A percentile compares a stretch with the other conserved stretches of the same genome.
Evolutionary conservation across 2,329 filamentous ascomycete genomes (phyloP).

Genomic region (Torrubiellomyces zombiae): DNA sequence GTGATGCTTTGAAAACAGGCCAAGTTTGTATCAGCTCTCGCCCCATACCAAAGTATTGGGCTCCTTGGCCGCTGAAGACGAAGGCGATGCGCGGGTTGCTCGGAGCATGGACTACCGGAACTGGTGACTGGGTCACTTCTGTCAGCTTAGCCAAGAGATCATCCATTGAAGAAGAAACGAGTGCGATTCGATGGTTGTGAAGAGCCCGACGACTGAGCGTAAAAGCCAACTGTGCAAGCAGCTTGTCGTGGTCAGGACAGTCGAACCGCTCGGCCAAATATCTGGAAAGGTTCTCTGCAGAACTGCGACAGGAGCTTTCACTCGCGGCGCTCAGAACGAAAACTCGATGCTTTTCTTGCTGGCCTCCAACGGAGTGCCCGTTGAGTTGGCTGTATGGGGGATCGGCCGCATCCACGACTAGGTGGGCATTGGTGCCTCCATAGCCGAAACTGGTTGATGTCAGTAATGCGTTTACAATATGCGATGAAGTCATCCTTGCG

Average conservation of each 20-base stretch:
- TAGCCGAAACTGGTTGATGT: slow-evolving; percentile 9
- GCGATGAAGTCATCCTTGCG: too few relatives aligned
- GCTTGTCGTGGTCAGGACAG: slow-evolving; percentile 1
- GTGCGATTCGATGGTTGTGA: neutral
- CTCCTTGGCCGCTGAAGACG: slow-evolving; percentile 29
- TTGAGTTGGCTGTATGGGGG: slow-evolving; percentile 12
- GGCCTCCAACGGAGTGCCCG: too few relatives aligned
- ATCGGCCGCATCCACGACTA: slow-evolving; percentile 10
- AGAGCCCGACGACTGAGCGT: neutral
- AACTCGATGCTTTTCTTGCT: too few relatives aligned
- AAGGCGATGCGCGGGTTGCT: too few relatives aligned
- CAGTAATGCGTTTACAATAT: slow-evolving; percentile 1
- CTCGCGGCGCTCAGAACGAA: slow-evolving; percentile 8
- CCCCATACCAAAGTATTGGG: slow-evolving; percentile 14
- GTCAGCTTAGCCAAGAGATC: too few relatives aligned
- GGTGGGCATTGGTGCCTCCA: slow-evolving; percentile 13
- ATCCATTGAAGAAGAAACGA: too few relatives aligned
- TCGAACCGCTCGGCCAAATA: slow-evolving; percentile 3
- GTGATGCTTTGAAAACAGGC: slow-evolving; percentile 14
- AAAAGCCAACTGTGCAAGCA: slow-evolving; percentile 1
- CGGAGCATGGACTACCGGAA: too few relatives aligned
- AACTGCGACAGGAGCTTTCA: slow-evolving; percentile 7
- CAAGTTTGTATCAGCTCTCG: slow-evolving; percentile 16
- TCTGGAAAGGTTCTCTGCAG: slow-evolving; percentile 5
- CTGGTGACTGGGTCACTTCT: too few relatives aligned